Base-by-base conservation (phyloP, 1,139 yeast genomes). In the Hansenula anomala region DNA sequence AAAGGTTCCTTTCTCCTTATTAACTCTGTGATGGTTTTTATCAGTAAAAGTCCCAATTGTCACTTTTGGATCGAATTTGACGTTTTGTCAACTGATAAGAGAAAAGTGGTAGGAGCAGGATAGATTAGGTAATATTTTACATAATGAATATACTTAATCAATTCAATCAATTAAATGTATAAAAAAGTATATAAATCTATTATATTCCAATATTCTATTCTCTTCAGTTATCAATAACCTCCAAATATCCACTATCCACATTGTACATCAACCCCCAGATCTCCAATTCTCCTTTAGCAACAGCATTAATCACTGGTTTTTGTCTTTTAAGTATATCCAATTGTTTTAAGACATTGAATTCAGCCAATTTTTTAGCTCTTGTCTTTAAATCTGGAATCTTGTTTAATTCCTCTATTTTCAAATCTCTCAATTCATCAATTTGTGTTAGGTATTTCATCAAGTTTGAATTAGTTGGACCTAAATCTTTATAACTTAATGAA, bases 221-320 rank as follows among this genome's bases (percentile, higher is more conserved):
- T 36, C 44, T 10, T 47, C 61, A 24, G n/a, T n/a, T n/a, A n/a
- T 66, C 68, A 26, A 72, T 58, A 45, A 60, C 62, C 41, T 64
- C 68, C 33, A 90, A 69, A 38, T 73, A 69, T 18, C 97, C 98
- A 10, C 86, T 72, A 29, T 75, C 78, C 33, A 89, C 96, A 57
- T 90, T 89, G 64, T 90, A 92, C 48, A 92, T 76, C 62, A 90
- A 64, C 1, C 97, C 97, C 75, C 89, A 82, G 31, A 92, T 85
- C 61, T 87, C 86, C 36, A 92, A 71, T n/a, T 81, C 79, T n/a
- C 85, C 79, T 44, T 69, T 71, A 44, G 73, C 72, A 47, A 83
- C 65, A 10, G 96, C 96, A 43, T 73, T 71, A 44, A 78, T 73
- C 26, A 94, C 95, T 40, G 84, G 77, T 54, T 83, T 87, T 52